Base-by-base conservation (phyloP, 495 filamentous ascomycete species). In the Aspergillus affinis region DNA sequence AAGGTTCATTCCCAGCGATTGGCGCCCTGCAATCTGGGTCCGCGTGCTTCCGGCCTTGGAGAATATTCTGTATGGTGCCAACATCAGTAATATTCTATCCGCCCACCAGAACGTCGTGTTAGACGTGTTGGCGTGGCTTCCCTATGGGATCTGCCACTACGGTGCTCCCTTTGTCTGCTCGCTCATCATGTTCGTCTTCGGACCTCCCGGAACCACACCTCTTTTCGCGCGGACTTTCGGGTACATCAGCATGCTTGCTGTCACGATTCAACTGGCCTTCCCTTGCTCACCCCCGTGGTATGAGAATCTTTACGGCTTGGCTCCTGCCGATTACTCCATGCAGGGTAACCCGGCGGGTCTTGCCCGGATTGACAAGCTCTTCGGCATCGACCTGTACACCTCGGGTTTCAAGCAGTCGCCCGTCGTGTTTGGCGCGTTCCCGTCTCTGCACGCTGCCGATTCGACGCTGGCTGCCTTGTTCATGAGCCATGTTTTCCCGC, bases 251-350 rank as follows among this genome's bases (percentile, higher is more conserved):
- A 82, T 96, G 64, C 76, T 84, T 23, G 93, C 90, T 8, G 93
- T 98, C 23, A 76, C 83, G 15, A 91, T 95, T 64, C 93, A 97
- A 78, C 76, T 96, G 60, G 69, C 89, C 47, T 93, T 97, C 76
- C 93, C 93, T 3, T 97, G 93, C 78, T 93, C 93, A 13, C 90
- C 93, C 44, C 93, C 93, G 21, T 97, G 90, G 93, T 97, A 97
- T 69, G 92, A 97, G 80, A 92, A 92, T 68, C 77, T 88, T 26
- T 90, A 96, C 67, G 93, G 93, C 6, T 80, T 97, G 51, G 87
- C 88, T 41, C 92, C 93, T 2, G 93, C 93, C 29, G 91, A 96
- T 64, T 97, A 97, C 78, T 88, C 87, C 7, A 93, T 97, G 79
- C 77, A 82, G 51, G 93, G 93, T 29, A 90, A 90, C 58, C 90